Evolutionary conservation across 768 basidiomycete genomes (phyloP), one percentile per base, ranked within the genome.

Genomic region (Podaxis rugospora): DNA sequence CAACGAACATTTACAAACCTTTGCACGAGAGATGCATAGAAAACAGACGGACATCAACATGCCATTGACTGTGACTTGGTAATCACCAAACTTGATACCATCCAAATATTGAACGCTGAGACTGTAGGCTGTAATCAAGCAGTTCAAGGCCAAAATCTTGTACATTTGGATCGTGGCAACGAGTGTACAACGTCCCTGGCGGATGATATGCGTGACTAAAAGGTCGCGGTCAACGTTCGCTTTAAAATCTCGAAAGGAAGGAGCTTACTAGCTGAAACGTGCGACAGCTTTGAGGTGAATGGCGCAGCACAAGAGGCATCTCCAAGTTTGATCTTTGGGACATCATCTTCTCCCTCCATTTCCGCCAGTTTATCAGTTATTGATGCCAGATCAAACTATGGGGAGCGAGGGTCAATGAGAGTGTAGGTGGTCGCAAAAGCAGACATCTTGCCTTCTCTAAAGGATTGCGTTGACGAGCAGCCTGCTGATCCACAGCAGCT

Each of bases 111-210:
- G 95, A 32, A 98, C 97, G 66, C 92, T 95, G 63, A 98, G 79
- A 71, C 93, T 95, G 77, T 96, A 98, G n/a, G 97, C 97, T 2
- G 95, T 96, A 74, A 98, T 99, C 44, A 99, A 79, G 70, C 97
- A 98, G 71, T 98, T 99, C 59, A 99, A 77, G 1, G 96, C 97
- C 39, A 99, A 80, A 66, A 99, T 99, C 79, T 98, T 97, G 86
- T 98, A 99, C 97, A 99, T 99, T 76, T 99, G 97, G 57, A 96
- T 90, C 2, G 97, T 99, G 1, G 97, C 97, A 49, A 98, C 97
- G 16, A 99, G 86, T 0, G 97, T 99, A 78, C 97, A 98, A 28
- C 97, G 92, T 23, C 97, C 97, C 75, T 98, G 97, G 18, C 97
- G 87, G 66, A 99, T 97, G 71, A 99, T 98, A 70, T 96, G 95